Conservation (phyloP, 2,329 filamentous ascomycete species). For the Albifimbria verrucaria region DNA sequence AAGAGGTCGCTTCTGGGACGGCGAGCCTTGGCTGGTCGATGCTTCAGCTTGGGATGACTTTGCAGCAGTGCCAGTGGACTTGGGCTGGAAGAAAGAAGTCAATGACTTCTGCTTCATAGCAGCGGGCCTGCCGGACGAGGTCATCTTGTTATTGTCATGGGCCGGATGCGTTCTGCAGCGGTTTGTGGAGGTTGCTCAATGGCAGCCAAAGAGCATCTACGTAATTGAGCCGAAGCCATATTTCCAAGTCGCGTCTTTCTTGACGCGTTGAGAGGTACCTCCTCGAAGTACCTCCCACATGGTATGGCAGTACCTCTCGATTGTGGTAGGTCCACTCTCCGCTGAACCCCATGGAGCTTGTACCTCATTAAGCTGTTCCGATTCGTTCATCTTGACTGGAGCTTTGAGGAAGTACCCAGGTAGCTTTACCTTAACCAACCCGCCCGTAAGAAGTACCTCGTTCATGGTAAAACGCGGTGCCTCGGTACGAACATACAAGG, state of each 20-base stretch:
- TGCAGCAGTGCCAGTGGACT: conserved; percentile 46
- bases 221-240: not conserved
- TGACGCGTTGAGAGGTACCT: conserved; percentile 24
- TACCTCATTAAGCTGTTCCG: no score
- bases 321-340: no score
- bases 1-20: conserved; percentile 48
- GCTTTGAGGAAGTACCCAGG: no score
- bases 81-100: conserved; percentile 79
- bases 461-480: no score
- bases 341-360: no score
- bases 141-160: conserved; percentile 19
- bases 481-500: no score
- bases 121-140: conserved; percentile 33
- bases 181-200: not conserved
- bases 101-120: conserved; percentile 76
- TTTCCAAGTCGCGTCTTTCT: conserved; percentile 17
- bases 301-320: no score
- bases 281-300: conserved; percentile 14
- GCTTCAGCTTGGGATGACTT: conserved; percentile 26
- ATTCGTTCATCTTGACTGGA: no score
- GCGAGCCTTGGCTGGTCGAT: conserved; percentile 23
- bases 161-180: not conserved
- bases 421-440: no score
- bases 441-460: no score
- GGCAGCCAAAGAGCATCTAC: not conserved